Percentiles rank a stretch among this genome's conserved stretches.
These are phyloP conservation scores for Trichocladium antarcticum DNA, from an alignment of 495 filamentous ascomycete species.

Conservation along the genomic window DNA sequence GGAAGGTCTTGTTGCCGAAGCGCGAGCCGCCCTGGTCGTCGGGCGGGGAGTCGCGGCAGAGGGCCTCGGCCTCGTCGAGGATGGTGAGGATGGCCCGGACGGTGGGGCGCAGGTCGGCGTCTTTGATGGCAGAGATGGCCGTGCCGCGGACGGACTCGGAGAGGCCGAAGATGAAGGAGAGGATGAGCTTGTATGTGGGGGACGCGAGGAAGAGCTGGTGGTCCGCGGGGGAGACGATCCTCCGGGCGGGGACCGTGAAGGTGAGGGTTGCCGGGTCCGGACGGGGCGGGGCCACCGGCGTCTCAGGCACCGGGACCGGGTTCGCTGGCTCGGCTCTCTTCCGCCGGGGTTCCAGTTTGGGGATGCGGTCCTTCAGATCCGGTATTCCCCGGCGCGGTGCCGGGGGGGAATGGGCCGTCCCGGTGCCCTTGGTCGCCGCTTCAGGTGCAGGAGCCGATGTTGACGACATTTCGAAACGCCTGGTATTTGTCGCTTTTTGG, in stretches of 20 bases:
- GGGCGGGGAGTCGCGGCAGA: constrained; percentile 59
- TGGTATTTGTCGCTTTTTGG: background rate
- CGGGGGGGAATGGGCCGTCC: background rate
- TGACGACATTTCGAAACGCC: constrained; percentile 2
- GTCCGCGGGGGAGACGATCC: constrained; percentile 70
- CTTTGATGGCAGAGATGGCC: constrained; percentile 54
- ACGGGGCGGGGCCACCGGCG: constrained; percentile 58
- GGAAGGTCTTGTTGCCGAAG: constrained; percentile 90
- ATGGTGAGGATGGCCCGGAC: constrained; percentile 58
- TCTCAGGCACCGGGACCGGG: constrained; percentile 56
- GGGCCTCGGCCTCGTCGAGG: constrained; percentile 52
- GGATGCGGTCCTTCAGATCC: constrained; percentile 50
- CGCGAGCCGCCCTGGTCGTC: constrained; percentile 76
- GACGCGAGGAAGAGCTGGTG: constrained; percentile 74
- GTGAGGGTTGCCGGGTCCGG: constrained; percentile 50
- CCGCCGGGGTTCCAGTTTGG: constrained; percentile 56
- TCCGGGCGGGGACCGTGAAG: constrained; percentile 56
- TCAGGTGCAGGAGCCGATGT: background rate
- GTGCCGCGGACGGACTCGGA: constrained; percentile 70
- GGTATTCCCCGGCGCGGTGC: constrained; percentile 30
- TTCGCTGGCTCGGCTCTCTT: constrained; percentile 43
- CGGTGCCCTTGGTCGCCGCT: background rate
- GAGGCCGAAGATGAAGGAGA: constrained; percentile 75
- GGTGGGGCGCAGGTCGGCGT: constrained; percentile 42
- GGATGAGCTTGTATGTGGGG: constrained; percentile 61